A percentile compares a stretch with the other conserved stretches of the same genome.
phyloP scores from a whole-genome alignment of 495 filamentous ascomycete genomes.

The Evernia prunastri region DNA sequence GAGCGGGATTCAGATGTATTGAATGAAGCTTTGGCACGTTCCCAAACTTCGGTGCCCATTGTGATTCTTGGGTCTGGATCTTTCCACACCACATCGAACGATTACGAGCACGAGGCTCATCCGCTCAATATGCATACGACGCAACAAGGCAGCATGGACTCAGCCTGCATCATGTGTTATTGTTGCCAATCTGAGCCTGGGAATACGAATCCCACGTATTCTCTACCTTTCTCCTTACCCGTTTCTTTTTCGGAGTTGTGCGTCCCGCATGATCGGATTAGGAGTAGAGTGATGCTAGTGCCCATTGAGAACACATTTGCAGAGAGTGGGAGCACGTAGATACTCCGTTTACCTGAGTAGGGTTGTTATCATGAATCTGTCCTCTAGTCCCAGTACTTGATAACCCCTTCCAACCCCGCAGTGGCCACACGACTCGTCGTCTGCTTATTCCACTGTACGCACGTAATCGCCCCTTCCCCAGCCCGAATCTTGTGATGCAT shows the following conservation, averaged over 20 bases:
- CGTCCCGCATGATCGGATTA: neutral
- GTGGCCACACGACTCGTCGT: conserved; percentile 91
- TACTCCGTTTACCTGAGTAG: neutral
- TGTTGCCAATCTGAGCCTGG: neutral
- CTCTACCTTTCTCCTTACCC: neutral
- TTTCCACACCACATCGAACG: no score
- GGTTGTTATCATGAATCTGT: neutral
- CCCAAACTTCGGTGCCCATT: no score
- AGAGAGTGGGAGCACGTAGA: neutral
- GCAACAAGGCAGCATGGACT: no score
- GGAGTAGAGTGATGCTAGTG: neutral
- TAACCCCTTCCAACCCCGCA: conserved; percentile 78
- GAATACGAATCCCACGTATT: neutral
- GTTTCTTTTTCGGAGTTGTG: neutral
- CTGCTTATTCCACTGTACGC: conserved; percentile 87
- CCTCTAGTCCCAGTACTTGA: conserved; percentile 87
- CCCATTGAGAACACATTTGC: neutral
- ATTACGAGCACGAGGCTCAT: no score
- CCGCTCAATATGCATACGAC: no score
- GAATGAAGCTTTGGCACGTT: no score
- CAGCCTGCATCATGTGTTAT: neutral
- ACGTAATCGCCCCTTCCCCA: conserved; percentile 68
- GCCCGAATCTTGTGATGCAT: conserved; percentile 94
- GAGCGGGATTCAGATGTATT: no score
- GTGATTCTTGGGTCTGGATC: no score